These are phyloP conservation scores for Baudoinia panamericana DNA, from an alignment of 495 filamentous ascomycete genomes.

Conservation along the genomic window DNA sequence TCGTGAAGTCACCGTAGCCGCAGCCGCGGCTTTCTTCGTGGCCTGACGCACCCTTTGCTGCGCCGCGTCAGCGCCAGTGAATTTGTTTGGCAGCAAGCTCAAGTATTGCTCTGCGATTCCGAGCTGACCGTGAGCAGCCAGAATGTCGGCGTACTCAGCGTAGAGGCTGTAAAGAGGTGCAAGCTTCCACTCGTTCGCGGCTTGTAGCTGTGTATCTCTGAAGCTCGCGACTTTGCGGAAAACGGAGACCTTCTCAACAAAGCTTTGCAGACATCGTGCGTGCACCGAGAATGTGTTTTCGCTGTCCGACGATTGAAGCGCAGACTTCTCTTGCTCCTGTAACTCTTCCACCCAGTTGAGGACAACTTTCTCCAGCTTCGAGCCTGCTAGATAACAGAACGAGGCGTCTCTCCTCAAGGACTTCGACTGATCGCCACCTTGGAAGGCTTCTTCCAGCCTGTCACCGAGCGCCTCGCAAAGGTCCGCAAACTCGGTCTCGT, in stretches of 20 bases:
- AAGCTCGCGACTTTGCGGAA: slow-evolving; percentile 93
- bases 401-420: slow-evolving; percentile 67
- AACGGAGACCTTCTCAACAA: slow-evolving; percentile 97
- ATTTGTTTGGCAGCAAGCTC: slow-evolving; percentile 69
- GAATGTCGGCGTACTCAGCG: slow-evolving; percentile 89
- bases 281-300: slow-evolving; percentile 74
- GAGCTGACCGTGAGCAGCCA: slow-evolving; percentile 78
- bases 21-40: slow-evolving; percentile 47
- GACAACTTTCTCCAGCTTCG: slow-evolving; percentile 93
- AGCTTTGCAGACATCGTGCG: slow-evolving; percentile 71
- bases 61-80: slow-evolving; percentile 79
- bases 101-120: slow-evolving; percentile 82
- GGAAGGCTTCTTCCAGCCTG: slow-evolving; percentile 61
- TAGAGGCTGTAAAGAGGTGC: slow-evolving; percentile 85
- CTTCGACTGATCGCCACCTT: slow-evolving; percentile 36
- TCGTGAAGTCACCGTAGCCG: too few species aligned
- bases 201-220: slow-evolving; percentile 56
- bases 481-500: slow-evolving; percentile 80
- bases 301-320: slow-evolving; percentile 43
- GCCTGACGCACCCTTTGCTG: slow-evolving; percentile 77
- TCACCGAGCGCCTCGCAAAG: slow-evolving; percentile 95
- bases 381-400: slow-evolving; percentile 90
- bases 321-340: slow-evolving; percentile 63
- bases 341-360: slow-evolving; percentile 85
- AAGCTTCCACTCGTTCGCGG: slow-evolving; percentile 77